Evolutionary conservation across 2,329 filamentous ascomycete species (phyloP), one percentile per base, ranked within the genome.

Genomic region (Didymosphaeria variabile): DNA sequence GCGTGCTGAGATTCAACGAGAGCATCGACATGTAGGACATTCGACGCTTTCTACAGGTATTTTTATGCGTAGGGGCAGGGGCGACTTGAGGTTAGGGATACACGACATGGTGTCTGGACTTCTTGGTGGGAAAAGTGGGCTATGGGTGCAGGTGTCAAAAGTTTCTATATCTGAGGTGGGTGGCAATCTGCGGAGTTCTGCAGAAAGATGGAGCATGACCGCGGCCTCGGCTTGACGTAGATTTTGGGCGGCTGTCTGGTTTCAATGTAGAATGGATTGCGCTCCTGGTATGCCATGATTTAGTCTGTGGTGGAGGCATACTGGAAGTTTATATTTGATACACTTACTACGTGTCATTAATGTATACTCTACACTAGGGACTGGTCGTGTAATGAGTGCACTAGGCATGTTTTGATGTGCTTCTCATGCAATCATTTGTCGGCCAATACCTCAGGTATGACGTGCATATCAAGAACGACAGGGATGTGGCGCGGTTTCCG

Each of bases 1-100:
- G 94, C 12, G 91, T 98, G 66, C 81, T 99, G 77, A 87, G 91
- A 68, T 99, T 99, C 79, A 96, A 94, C 76, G 94, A 97, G 79
- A 93, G 90, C 64, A 93, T 98, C 21, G 82, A 84, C 49, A 78
- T 81, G 71, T 82, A 69, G 63, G 29, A 44, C 56, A 4, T 38
- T 47, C 46, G 46, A 29, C 29, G 45, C 36, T 44, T 40, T 4
- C 21, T 50, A 9, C 15, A 23, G 23, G 6, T 40, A 21, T 5
- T 36, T 9, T 12, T 4, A 29, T 2, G 10, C 13, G 10, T 12
- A 17, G 26, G 17, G 23, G 21, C n/a, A n/a, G 9, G 2, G 31
- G 29, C n/a, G 47, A 32, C 29, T 12, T n/a, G 47, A 9, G 10
- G 17, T 3, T 19, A 47, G 10, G 17, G 46, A 19, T 32, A 19